phyloP scores from a whole-genome alignment of 2,329 filamentous ascomycete species.

The Colletotrichum tamarilloi region DNA sequence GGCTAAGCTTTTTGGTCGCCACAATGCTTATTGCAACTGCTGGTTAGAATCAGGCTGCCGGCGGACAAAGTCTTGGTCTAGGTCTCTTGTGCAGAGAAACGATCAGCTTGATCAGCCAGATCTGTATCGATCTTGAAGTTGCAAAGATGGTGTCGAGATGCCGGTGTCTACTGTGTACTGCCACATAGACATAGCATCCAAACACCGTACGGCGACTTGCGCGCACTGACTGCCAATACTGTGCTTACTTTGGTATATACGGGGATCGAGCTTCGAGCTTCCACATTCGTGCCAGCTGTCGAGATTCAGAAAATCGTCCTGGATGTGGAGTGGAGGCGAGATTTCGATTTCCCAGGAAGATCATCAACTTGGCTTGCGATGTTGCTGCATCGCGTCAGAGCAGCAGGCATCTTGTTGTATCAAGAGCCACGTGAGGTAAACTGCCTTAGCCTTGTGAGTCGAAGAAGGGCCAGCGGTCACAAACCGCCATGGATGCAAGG shows the following conservation, averaged over 20 bases:
- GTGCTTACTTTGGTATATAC: background rate
- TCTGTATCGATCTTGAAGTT: background rate
- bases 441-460: background rate
- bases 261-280: background rate
- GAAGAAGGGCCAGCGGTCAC: background rate
- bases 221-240: background rate
- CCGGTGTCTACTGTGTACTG: too few relatives aligned
- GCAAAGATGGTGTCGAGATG: background rate
- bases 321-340: background rate
- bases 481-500: background rate
- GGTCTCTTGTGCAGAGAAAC: background rate
- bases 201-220: background rate
- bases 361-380: background rate
- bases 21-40: constrained; percentile 32
- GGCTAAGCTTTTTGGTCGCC: constrained; percentile 21
- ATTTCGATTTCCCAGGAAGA: background rate
- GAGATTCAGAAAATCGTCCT: background rate
- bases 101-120: background rate
- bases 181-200: background rate
- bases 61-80: background rate
- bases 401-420: background rate
- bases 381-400: background rate
- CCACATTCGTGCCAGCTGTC: background rate
- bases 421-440: background rate
- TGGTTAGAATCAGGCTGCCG: constrained; percentile 29